These are phyloP conservation scores for Lactifluus volemus DNA, from an alignment of 768 basidiomycete genomes.

Conservation along the genomic window DNA sequence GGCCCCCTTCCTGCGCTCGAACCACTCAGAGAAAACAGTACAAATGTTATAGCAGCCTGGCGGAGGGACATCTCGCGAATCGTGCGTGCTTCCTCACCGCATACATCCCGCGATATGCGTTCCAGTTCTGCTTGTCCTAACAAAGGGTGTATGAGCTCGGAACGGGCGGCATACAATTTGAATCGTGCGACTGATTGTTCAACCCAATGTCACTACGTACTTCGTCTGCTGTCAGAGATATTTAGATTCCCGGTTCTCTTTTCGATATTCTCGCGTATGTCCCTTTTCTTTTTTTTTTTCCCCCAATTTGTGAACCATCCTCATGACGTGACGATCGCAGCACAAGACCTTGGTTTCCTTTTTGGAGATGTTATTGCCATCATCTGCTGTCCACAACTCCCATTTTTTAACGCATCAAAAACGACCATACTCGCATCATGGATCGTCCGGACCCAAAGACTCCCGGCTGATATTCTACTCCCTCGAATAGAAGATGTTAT, in stretches of 20 bases:
- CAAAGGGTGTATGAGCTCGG: background rate
- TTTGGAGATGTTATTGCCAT: constrained; percentile 7
- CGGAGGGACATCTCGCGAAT: constrained; percentile 8
- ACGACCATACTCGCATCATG: constrained; percentile 3
- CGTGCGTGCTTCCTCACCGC: background rate
- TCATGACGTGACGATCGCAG: background rate
- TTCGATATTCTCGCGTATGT: constrained; percentile 8
- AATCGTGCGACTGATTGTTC: background rate
- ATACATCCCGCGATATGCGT: background rate
- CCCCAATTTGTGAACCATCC: background rate
- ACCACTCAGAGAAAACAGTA: background rate
- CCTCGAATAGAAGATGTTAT: constrained; percentile 4
- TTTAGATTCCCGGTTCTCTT: constrained; percentile 7
- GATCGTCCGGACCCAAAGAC: constrained; percentile 8
- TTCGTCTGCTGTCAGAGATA: constrained; percentile 12
- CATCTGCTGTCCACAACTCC: background rate
- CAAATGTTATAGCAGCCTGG: background rate
- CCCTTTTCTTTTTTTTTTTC: background rate
- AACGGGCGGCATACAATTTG: background rate
- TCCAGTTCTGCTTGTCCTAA: background rate
- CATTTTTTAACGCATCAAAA: constrained; percentile 1
- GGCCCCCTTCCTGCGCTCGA: background rate
- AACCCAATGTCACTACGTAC: constrained; percentile 8
- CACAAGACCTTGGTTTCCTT: constrained; percentile 6
- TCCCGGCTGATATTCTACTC: constrained; percentile 4